These are phyloP conservation scores for Vanrija sp. DNA, from an alignment of 1,284 basidiomycete species.

Conservation along the genomic window DNA sequence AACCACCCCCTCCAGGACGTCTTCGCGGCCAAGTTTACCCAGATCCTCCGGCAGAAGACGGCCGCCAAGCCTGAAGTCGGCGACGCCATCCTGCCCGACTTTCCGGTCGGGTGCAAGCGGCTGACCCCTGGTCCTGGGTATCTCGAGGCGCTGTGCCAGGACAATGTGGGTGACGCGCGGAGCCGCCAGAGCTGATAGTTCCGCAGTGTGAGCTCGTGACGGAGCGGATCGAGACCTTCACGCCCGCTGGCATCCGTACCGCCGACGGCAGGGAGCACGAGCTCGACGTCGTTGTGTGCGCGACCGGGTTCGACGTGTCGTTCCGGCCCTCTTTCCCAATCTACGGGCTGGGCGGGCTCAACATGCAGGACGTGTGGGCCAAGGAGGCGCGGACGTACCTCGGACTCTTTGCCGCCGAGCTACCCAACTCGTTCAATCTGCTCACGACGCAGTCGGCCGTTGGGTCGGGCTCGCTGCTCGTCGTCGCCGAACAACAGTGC, in stretches of 20 bases:
- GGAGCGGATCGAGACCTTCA: conserved; percentile 19
- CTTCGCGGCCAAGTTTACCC: conserved; percentile 5
- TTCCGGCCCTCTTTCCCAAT: conserved; percentile 32
- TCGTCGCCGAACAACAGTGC: conserved; percentile 21
- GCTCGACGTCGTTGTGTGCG: conserved; percentile 32
- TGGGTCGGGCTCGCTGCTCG: conserved; percentile 6
- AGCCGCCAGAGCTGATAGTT: neutral
- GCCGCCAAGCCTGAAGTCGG: conserved; percentile 15
- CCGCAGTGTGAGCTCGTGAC: conserved; percentile 17
- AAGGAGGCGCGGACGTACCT: conserved; percentile 29
- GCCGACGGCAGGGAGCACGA: conserved; percentile 22
- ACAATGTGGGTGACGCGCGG: conserved; percentile 21
- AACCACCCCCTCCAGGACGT: conserved; percentile 5
- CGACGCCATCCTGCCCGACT: conserved; percentile 23
- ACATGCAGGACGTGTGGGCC: conserved; percentile 35
- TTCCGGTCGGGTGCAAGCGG: conserved; percentile 36
- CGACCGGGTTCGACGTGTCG: conserved; percentile 34
- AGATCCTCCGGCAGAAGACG: conserved; percentile 19
- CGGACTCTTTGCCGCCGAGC: conserved; percentile 29
- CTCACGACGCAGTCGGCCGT: conserved; percentile 8
- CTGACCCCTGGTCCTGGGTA: conserved; percentile 43
- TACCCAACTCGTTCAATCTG: conserved; percentile 26
- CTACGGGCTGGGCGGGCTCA: conserved; percentile 18
- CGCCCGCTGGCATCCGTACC: conserved; percentile 22
- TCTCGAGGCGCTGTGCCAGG: conserved; percentile 35